Evolutionary conservation across 169 alveolate genomes (phyloP), one percentile per base, ranked within the genome.

Genomic region (Sarcocystis neurona): DNA sequence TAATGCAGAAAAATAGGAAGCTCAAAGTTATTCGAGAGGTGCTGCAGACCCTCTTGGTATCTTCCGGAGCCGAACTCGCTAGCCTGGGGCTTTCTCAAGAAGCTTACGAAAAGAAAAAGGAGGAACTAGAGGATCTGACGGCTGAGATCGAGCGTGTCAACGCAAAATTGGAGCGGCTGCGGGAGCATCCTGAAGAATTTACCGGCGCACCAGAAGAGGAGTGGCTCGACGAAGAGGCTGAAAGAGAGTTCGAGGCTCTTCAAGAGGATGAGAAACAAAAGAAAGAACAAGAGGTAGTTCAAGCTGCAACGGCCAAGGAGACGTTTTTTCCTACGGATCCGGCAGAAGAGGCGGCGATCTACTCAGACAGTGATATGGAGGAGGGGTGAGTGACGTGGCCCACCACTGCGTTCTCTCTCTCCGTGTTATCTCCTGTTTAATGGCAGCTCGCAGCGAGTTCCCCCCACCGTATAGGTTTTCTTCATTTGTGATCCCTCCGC

Each of bases 71-170:
- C 37, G 92, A 84, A 30, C 79, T 60, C 48, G 23, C 87, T 6
- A 44, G 41, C 27, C 23, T 74, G 47, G 53, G 89, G n/a, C 72
- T 82, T 34, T n/a, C 85, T 60, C 80, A 89, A 68, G 87, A 92
- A 82, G 85, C 79, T 43, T 89, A 60, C 56, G 70, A 82, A 12
- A 48, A 41, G 77, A 78, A 82, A 43, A 74, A 92, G 56, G 91
- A 47, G 46, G 94, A 89, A 60, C 78, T 72, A 56, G 58, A 50
- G n/a, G 47, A 50, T 41, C 78, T 90, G 27, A 56, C 72, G 37
- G 85, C 87, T 46, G 89, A 63, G 41, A 84, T 92, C 44, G 89
- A 63, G 39, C 91, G 80, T 60, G 63, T 92, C 74, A 92, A 92
- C 63, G 5, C 39, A 41, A 44, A 89, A 34, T 84, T 85, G 77